Percentiles rank a stretch among this genome's conserved stretches.
Evolutionary conservation across 208 protist species (phyloP).

Genomic region (Balamuthia mandrillaris): DNA sequence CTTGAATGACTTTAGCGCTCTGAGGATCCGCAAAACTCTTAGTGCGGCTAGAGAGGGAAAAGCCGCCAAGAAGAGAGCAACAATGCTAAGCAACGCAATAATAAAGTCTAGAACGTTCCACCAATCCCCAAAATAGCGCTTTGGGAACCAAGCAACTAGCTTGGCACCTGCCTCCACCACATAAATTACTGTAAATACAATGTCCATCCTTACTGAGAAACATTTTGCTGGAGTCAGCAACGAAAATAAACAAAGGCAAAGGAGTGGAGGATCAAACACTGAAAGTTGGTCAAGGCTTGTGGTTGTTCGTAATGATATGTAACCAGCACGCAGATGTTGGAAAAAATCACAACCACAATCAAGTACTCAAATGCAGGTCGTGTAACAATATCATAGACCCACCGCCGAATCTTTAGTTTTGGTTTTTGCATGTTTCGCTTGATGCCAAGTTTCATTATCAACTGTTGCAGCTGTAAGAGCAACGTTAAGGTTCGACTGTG

Average conservation of each 20-base stretch:
- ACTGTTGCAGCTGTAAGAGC: constrained; percentile 70
- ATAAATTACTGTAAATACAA: constrained; percentile 81
- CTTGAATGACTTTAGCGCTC: constrained; percentile 37
- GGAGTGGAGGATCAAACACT: neutral
- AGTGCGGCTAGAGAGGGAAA: neutral
- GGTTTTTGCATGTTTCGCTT: neutral
- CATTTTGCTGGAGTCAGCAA: too few relatives aligned
- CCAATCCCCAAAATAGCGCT: constrained; percentile 73
- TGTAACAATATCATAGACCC: neutral
- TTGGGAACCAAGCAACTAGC: constrained; percentile 65
- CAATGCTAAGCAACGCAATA: constrained; percentile 29
- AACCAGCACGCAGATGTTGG: constrained; percentile 82
- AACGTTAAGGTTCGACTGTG: too few relatives aligned
- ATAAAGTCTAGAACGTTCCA: constrained; percentile 81
- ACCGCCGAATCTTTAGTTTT: neutral
- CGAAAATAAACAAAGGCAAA: too few relatives aligned
- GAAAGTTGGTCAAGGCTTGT: constrained; percentile 52
- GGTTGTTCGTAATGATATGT: constrained; percentile 83
- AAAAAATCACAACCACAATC: constrained; percentile 43
- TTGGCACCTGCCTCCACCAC: constrained; percentile 79
- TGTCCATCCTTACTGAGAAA: too few relatives aligned
- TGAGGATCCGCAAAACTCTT: neutral
- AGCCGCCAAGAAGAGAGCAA: neutral
- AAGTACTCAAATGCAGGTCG: constrained; percentile 10
- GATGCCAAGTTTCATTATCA: constrained; percentile 66